Evolutionary conservation across 2,329 filamentous ascomycete genomes (phyloP), one percentile per base, ranked within the genome.

Genomic region (Colletotrichum orbiculare): DNA sequence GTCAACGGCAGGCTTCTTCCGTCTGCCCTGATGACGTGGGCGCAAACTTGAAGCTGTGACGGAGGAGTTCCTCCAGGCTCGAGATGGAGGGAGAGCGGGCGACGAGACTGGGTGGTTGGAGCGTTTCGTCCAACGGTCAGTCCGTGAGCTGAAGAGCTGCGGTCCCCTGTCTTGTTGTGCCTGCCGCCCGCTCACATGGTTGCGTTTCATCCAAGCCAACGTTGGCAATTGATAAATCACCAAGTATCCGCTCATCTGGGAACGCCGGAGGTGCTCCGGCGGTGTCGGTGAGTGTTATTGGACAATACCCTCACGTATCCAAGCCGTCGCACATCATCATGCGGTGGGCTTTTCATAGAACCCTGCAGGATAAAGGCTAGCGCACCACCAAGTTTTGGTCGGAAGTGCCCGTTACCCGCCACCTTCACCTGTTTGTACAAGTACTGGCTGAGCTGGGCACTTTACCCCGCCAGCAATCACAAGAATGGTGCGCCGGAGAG

Each of bases 351-450:
- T 12, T 38, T 48, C 33, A 39, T 15, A 35, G 33, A 38, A 10
- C 41, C 56, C 56, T 60, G 56, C 15, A 37, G 25, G 38, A 25
- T 9, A n/a, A 38, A 8, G 42, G 25, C 48, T 33, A 25, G 8
- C 37, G 42, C 15, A 34, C 17, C 47, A 12, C 12, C n/a, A 15
- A n/a, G 45, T 38, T 48, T 37, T 48, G 12, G 37, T 54, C 48
- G 37, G 60, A 41, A 64, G 37, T 15, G 55, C 45, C 55, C 60
- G 42, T 48, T 53, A 47, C 53, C 60, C 49, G 60, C 49, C 55
- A 54, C 55, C 33, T 46, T 38, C 37, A 33, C 8, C 38, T 41
- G 48, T 13, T 54, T 15, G 41, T 1, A 17, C 17, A 17, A 43
- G 39, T 46, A 15, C 11, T 55, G 53, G n/a, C 34, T 45, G 25